Evolutionary conservation across 495 filamentous ascomycete species (phyloP), one percentile per base, ranked within the genome.

Genomic region (Penicillium salamii): DNA sequence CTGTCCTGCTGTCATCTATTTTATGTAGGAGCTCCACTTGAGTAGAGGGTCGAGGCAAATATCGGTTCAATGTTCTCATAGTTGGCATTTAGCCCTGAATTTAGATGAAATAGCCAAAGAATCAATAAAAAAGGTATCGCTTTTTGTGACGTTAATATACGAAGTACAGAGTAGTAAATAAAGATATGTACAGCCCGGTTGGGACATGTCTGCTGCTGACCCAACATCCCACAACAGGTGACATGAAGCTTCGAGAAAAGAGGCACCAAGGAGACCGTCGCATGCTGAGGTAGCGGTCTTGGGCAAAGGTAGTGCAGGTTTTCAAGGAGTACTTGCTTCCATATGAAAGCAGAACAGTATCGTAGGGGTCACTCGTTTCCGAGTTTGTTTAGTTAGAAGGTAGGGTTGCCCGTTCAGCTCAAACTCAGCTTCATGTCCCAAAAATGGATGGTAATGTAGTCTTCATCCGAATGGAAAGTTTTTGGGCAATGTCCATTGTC

Each of bases 81-180:
- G n/a, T n/a, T n/a, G n/a, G n/a, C n/a, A n/a, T n/a, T n/a, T n/a
- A n/a, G n/a, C n/a, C n/a, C n/a, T n/a, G 9, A 28, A 28, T 5
- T 28, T 5, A 28, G 4, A 9, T 5, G 24, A 39, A 8, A 23
- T 23, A 20, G 41, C 29, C 15, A 18, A 33, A 34, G 19, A 24
- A 24, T 33, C 29, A 44, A 43, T n/a, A 13, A n/a, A 21, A 1
- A 33, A 32, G 42, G 28, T 28, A 44, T 33, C 42, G 42, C 42
- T 11, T 44, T 44, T 44, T 32, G 28, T 13, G 26, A 34, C 17
- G 19, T 20, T 44, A 33, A 32, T 6, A 44, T 44, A 44, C 42
- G 33, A 6, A 32, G 42, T 43, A n/a, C n/a, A n/a, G n/a, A n/a
- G n/a, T n/a, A 26, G 42, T 32, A 15, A 34, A 32, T 44, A 17